Evolutionary conservation across 202 grass and related monocot genomes (phyloP), one percentile per base, ranked within the genome.

Genomic region (Alloteropsis angusta): DNA sequence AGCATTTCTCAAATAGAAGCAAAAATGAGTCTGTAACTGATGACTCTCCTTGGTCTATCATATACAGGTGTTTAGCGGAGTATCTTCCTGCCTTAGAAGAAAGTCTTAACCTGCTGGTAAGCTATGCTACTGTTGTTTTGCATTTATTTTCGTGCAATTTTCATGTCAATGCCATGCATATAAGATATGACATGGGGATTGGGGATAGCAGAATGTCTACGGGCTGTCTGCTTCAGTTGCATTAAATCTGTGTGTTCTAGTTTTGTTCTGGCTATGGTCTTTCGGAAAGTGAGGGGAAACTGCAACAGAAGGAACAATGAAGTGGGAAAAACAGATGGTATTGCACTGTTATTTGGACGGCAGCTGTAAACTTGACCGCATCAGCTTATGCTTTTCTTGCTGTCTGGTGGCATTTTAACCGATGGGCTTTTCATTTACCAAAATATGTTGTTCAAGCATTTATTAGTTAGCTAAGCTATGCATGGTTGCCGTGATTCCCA

Each of bases 41-140:
- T 58, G 18, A 19, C n/a, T 80, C 26, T 67, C 42, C 52, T 77
- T 79, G 30, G 75, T 83, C 54, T 69, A 75, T 81, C 85, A 63
- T 85, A 42, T 83, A 12, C 88, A 94, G 95, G 91, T 94, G 91
- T 71, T 83, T 94, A 83, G 82, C 86, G 5, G 90, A 88, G 70
- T 98, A 97, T 88, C 85, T 93, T 83, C 87, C 87, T 23, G 39
- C 68, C 61, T 81, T 98, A 77, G 92, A 98, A 92, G 95, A 88
- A 41, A 79, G 80, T 74, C 85, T 98, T 39, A 94, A 94, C 23
- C 25, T 54, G 5, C 92, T 84, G 92, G 95, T 94, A 76, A 71
- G 74, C 59, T 52, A 0, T 80, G 45, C 41, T 74, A 13, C 21
- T 50, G 7, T 30, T 84, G 10, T 62, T 55, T 75, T 79, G 0